phyloP scores from a whole-genome alignment of 768 basidiomycete species.

The Lactarius deliciosus region DNA sequence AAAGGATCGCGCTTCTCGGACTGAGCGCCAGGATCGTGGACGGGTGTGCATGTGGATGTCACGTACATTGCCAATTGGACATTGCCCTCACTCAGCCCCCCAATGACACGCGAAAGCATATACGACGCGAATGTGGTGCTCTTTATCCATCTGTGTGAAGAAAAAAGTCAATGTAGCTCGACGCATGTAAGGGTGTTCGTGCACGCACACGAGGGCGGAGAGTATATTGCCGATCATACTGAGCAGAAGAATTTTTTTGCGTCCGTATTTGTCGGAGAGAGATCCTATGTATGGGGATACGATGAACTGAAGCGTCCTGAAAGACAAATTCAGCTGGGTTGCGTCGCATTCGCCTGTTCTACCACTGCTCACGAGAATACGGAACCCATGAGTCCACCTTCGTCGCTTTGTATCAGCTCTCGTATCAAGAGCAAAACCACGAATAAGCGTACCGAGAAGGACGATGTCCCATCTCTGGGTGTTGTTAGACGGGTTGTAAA shows the following conservation, averaged over 20 bases:
- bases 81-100: conserved; percentile 95
- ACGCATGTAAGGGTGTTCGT: conserved; percentile 11
- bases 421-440: not conserved
- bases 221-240: conserved; percentile 94
- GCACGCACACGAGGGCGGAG: conserved; percentile 77
- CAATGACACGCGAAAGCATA: conserved; percentile 85
- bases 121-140: conserved; percentile 90
- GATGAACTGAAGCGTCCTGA: conserved; percentile 77
- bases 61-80: conserved; percentile 93
- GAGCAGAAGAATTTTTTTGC: conserved; percentile 75
- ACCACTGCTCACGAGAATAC: conserved; percentile 79
- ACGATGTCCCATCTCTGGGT: conserved; percentile 91
- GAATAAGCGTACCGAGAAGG: conserved; percentile 63
- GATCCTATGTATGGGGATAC: conserved; percentile 80
- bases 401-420: conserved; percentile 3
- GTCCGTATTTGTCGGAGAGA: conserved; percentile 87
- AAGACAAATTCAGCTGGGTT: conserved; percentile 2
- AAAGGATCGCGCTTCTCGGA: conserved; percentile 76
- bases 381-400: conserved; percentile 90
- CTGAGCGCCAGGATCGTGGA: not conserved
- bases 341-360: not conserved
- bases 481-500: conserved; percentile 60
- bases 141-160: conserved; percentile 71
- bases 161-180: conserved; percentile 10
- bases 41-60: not conserved